These are phyloP conservation scores for Trichosanthes truncata DNA, from an alignment of 306 rosid species.

Conservation along the genomic window DNA sequence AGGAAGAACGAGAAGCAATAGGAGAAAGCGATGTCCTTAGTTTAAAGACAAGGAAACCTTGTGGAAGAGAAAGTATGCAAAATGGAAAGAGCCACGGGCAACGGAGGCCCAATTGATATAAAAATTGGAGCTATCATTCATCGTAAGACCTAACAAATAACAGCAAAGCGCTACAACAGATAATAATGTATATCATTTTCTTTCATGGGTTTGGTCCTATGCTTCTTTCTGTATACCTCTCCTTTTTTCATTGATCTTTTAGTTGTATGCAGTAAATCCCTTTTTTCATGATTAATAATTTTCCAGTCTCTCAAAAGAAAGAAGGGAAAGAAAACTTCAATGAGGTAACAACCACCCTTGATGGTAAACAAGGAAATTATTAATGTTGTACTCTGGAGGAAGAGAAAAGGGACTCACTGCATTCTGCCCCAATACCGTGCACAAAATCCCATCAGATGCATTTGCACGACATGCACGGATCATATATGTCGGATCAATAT, in stretches of 20 bases:
- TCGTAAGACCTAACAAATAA: neutral
- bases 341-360: neutral
- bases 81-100: neutral
- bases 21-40: neutral
- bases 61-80: neutral
- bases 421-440: conserved; percentile 94
- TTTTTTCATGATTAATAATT: neutral
- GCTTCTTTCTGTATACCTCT: neutral
- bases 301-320: neutral
- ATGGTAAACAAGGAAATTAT: neutral
- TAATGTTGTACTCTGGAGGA: neutral
- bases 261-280: neutral
- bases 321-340: neutral
- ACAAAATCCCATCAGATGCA: conserved; percentile 95
- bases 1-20: too few relatives aligned
- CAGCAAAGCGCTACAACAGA: neutral
- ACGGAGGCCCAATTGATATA: neutral
- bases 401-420: conserved; percentile 54
- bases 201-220: neutral
- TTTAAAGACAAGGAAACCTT: neutral
- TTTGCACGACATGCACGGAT: conserved; percentile 95
- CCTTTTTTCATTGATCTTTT: neutral
- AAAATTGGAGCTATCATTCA: neutral
- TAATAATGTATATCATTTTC: neutral
- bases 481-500: conserved; percentile 96